Base-by-base conservation (phyloP, 2,329 filamentous ascomycete species). In the Plectosphaerella cucumerina region DNA sequence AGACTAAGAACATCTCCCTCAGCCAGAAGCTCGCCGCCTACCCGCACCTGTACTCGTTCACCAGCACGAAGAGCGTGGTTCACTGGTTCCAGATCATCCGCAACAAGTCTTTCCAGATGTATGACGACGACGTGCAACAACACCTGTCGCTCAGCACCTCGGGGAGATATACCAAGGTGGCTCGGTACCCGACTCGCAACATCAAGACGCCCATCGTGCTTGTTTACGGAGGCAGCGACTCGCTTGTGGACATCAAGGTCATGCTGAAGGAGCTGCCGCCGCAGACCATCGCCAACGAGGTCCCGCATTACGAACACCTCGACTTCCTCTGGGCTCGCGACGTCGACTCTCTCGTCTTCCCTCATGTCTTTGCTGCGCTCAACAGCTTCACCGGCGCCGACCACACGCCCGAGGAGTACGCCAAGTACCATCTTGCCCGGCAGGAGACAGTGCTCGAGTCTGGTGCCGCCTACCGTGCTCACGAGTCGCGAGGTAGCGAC, bases 71-170 rank as follows among this genome's bases (percentile, higher is more conserved):
- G 71, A 92, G 87, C 18, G 91, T 99, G 9, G 94, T 99, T 0
- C 94, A 99, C 66, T 99, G 94, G 94, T 99, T 99, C 67, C 94
- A 99, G 66, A 97, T 99, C 65, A 99, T 99, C 61, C 87, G 94
- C 57, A 97, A 93, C 62, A 89, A 90, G 61, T 91, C 85, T 22
- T 97, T 99, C 68, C 94, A 99, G 69, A 97, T 99, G 89, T 97
- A 92, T 68, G 94, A 99, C 65, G 94, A 99, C 65, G 93, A 97
- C 61, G 81, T 94, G 1, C 88, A 91, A 51, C 86, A 86, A 23
- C 87, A 87, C 0, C 75, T 96, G 53, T 83, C 84, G 49, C 74
- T 92, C 35, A 82, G 81, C 20, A 84, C 84, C 5, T 81, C 81
- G 49, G 85, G 82, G 62, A 91, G 93, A 61, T 96, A 96, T 71